Percentiles rank a stretch among this genome's conserved stretches.
These are phyloP conservation scores for Diutina ranongensis DNA, from an alignment of 1,139 yeast species.

Conservation along the genomic window DNA sequence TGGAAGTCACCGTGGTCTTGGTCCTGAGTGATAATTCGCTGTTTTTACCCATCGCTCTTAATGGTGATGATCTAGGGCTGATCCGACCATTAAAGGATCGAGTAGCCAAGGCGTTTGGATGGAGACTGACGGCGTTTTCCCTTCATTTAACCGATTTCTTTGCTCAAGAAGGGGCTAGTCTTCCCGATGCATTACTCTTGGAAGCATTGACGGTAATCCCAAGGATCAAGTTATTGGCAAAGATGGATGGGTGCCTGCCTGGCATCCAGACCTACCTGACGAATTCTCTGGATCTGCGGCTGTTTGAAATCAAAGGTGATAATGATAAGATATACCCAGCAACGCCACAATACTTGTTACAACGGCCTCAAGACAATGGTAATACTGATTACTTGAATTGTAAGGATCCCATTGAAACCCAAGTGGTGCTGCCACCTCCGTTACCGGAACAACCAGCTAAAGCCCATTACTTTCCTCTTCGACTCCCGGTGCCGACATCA, in stretches of 20 bases:
- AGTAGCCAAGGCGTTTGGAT: constrained; percentile 24
- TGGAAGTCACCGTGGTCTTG: constrained; percentile 19
- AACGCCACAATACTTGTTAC: constrained; percentile 51
- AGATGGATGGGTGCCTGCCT: constrained; percentile 28
- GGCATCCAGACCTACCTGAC: constrained; percentile 26
- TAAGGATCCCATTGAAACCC: constrained; percentile 26
- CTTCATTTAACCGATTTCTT: constrained; percentile 67
- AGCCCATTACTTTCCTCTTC: not conserved
- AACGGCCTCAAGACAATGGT: constrained; percentile 21
- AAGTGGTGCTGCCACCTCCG: not conserved
- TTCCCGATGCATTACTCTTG: constrained; percentile 37
- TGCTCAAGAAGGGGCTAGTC: constrained; percentile 48
- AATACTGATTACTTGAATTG: constrained; percentile 50
- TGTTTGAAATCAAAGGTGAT: constrained; percentile 33
- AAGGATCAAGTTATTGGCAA: constrained; percentile 29
- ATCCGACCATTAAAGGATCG: constrained; percentile 18
- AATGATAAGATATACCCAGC: constrained; percentile 37
- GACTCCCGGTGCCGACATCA: not conserved
- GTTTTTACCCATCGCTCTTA: constrained; percentile 36
- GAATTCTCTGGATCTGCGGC: constrained; percentile 36
- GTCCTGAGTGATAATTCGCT: constrained; percentile 47
- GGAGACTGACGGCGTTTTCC: constrained; percentile 26
- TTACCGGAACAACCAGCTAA: not conserved
- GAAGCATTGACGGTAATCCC: constrained; percentile 17
- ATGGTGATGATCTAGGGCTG: constrained; percentile 10